Percentiles rank a stretch among this genome's conserved stretches.
phyloP scores from a whole-genome alignment of 108 stramenopile genomes.

The Cyclotella choctawhatcheeana region DNA sequence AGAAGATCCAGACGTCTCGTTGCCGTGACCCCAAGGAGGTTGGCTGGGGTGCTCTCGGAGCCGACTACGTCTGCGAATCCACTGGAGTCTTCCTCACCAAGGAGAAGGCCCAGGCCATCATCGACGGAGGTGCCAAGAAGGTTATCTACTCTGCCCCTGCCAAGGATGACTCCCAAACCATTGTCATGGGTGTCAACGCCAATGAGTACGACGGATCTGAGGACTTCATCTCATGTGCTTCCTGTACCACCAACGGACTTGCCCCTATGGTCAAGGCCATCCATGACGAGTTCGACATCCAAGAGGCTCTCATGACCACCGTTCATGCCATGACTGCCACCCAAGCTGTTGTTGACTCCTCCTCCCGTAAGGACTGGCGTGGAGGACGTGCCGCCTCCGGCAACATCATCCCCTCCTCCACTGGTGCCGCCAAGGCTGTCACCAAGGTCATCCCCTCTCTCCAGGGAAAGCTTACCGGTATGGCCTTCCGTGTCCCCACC shows the following conservation, averaged over 20 bases:
- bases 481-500: constrained; percentile 99
- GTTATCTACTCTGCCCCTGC: constrained; percentile 99
- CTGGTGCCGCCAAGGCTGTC: constrained; percentile 99
- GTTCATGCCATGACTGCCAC: constrained; percentile 99
- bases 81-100: constrained; percentile 99
- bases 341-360: constrained; percentile 98
- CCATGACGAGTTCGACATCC: constrained; percentile 97
- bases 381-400: constrained; percentile 98
- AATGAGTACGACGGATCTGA: constrained; percentile 92
- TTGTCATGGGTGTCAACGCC: constrained; percentile 99
- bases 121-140: constrained; percentile 99
- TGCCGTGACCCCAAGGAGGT: constrained; percentile 97
- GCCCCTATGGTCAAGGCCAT: constrained; percentile 99
- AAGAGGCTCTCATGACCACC: constrained; percentile 99
- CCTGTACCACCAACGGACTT: constrained; percentile 99
- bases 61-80: constrained; percentile 99
- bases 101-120: constrained; percentile 94
- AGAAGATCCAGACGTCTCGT: constrained; percentile 91
- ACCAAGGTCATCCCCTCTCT: constrained; percentile 99
- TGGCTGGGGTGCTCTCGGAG: constrained; percentile 94
- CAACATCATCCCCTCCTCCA: constrained; percentile 99
- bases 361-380: constrained; percentile 99
- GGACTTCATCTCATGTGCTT: constrained; percentile 98
- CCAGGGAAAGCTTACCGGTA: constrained; percentile 99
- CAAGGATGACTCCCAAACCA: constrained; percentile 98